These are phyloP conservation scores for Kwoniella botswanensis DNA, from an alignment of 768 basidiomycete genomes.

Conservation along the genomic window DNA sequence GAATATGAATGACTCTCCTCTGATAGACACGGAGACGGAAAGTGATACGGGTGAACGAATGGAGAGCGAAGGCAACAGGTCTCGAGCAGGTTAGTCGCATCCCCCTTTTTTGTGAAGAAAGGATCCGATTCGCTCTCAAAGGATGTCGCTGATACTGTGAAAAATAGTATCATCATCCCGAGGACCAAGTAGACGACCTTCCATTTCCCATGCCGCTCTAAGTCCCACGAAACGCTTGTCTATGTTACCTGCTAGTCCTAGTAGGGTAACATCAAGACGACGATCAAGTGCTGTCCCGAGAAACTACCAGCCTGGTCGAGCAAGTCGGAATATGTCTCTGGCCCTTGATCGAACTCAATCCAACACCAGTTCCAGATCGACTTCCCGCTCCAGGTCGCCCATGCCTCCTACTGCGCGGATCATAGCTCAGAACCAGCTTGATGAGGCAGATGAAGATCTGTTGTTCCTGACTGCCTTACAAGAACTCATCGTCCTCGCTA, in stretches of 20 bases:
- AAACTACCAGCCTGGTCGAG: slow-evolving; percentile 48
- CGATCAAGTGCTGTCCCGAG: slow-evolving; percentile 47
- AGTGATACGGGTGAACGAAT: slow-evolving; percentile 31
- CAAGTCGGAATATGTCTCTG: slow-evolving; percentile 36
- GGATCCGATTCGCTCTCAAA: not conserved
- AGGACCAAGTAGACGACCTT: slow-evolving; percentile 48
- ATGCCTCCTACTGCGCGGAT: slow-evolving; percentile 69
- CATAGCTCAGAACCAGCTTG: slow-evolving; percentile 14
- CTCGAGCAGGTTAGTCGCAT: slow-evolving; percentile 29
- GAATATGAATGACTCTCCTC: slow-evolving; percentile 37
- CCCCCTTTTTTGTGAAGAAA: not conserved
- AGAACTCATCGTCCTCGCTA: slow-evolving; percentile 88
- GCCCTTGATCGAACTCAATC: slow-evolving; percentile 43
- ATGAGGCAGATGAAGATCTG: slow-evolving; percentile 40
- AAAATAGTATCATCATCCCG: slow-evolving; percentile 42
- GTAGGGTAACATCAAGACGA: slow-evolving; percentile 29
- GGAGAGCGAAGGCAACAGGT: slow-evolving; percentile 17
- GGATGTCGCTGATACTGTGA: not conserved
- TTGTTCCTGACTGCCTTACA: slow-evolving; percentile 83
- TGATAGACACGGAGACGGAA: slow-evolving; percentile 61
- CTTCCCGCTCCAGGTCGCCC: slow-evolving; percentile 91
- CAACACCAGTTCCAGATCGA: slow-evolving; percentile 75
- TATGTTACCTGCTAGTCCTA: slow-evolving; percentile 47
- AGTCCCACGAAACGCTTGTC: slow-evolving; percentile 35
- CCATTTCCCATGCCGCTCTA: slow-evolving; percentile 44